Conservation (phyloP, 192 early-diverging fungal genomes). For the Backusella tarrabulga region DNA sequence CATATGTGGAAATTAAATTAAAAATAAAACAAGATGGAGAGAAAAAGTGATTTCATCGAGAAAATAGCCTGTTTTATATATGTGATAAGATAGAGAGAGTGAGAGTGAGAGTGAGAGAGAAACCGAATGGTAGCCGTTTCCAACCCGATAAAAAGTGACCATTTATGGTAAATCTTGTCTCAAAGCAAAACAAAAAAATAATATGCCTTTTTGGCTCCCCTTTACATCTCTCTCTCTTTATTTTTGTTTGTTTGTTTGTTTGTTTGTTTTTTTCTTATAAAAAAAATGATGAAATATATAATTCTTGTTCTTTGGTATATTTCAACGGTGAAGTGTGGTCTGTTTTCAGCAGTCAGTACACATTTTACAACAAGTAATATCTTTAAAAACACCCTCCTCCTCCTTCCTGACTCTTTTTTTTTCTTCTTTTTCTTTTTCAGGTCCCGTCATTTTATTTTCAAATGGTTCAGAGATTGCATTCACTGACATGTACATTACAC, state of each 20-base stretch:
- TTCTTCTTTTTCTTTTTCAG: neutral
- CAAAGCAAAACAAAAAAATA: no score
- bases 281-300: neutral
- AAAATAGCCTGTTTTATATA: neutral
- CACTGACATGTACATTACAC: neutral
- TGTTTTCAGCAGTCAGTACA: slow-evolving; percentile 14
- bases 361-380: slow-evolving; percentile 18
- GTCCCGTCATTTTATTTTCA: slow-evolving; percentile 2
- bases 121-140: no score
- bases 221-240: neutral
- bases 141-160: neutral
- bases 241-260: neutral
- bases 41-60: neutral
- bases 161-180: neutral
- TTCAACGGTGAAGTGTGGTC: neutral
- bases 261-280: neutral
- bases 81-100: neutral
- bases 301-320: neutral
- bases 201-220: neutral
- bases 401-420: neutral
- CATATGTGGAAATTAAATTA: slow-evolving; percentile 25
- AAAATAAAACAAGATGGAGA: neutral
- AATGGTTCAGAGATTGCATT: neutral
- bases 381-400: neutral
- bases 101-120: neutral